These are phyloP conservation scores for Alternaria brassicae DNA, from an alignment of 2,329 filamentous ascomycete species.

Conservation along the genomic window DNA sequence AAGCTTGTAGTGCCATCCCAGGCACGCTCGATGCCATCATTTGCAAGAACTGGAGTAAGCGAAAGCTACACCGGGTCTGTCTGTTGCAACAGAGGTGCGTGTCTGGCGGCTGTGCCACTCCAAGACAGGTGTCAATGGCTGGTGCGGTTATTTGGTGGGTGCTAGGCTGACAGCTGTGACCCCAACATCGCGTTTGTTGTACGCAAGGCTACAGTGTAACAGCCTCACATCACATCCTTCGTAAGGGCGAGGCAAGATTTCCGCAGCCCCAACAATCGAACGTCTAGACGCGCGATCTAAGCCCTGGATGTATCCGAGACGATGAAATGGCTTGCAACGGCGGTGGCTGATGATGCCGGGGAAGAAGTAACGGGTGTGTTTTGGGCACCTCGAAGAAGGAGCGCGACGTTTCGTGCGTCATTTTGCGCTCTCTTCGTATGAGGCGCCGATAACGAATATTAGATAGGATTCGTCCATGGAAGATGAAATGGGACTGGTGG, in stretches of 20 bases:
- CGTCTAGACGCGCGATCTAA: neutral
- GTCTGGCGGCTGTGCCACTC: neutral
- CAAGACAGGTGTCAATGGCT: neutral
- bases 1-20: neutral
- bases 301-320: neutral
- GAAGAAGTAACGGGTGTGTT: neutral
- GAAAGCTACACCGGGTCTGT: neutral
- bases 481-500: neutral
- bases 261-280: neutral
- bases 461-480: neutral
- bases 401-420: slow-evolving; percentile 8
- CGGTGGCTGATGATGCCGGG: neutral
- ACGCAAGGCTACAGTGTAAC: neutral
- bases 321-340: neutral
- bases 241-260: no score
- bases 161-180: neutral
- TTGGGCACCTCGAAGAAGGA: neutral
- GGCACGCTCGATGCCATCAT: neutral
- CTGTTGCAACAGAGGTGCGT: neutral
- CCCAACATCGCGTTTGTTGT: neutral
- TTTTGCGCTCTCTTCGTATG: neutral
- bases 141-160: neutral
- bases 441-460: neutral
- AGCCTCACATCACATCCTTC: neutral
- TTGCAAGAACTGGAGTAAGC: neutral